Base-by-base conservation (phyloP, 257 asterid genomes). In the Lycium ferocissimum region DNA sequence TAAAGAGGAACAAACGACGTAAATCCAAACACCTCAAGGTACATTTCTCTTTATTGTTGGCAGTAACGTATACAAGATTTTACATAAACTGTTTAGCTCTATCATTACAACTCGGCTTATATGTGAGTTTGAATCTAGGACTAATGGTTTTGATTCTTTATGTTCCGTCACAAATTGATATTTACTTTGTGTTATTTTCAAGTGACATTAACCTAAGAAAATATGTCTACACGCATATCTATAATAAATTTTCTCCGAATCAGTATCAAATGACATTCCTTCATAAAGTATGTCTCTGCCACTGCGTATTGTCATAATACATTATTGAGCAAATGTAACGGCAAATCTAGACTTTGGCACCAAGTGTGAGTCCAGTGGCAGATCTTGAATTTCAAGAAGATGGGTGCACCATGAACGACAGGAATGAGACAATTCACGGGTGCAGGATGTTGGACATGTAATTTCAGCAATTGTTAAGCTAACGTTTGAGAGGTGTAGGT, bases 1-100 rank as follows among this genome's bases (percentile, higher is more conserved):
- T 89, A 54, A 92, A 79, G 89, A 87, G 86, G 82, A 76, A 84
- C 20, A 94, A 92, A 90, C 58, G 66, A 70, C 73, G 80, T 10
- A 87, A 78, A 79, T 83, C 84, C 0, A 91, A 85, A 81, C 87
- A 90, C 26, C 8, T 58, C 85, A 85, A 90, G 89, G 92, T 85
- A 84, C 71, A 13, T 49, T 61, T 70, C 45, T 22, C 54, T 75
- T 12, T 40, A n/a, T 18, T 53, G 6, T 40, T 40, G 6, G 5
- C 8, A 0, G 18, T 56, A 1, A 2, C 61, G 15, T 56, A 58
- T 58, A 22, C 26, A 58, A 58, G 10, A 58, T 58, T 18, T 58
- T 18, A 4, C 6, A 18, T 6, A 18, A 0, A 0, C 18, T 58
- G n/a, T 58, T 0, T 33, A 4, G 2, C 7, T 66, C 0, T 65